Percentiles rank a stretch among this genome's conserved stretches.
phyloP scores from a whole-genome alignment of 2,329 filamentous ascomycete species.

The Delphinella strobiligena region DNA sequence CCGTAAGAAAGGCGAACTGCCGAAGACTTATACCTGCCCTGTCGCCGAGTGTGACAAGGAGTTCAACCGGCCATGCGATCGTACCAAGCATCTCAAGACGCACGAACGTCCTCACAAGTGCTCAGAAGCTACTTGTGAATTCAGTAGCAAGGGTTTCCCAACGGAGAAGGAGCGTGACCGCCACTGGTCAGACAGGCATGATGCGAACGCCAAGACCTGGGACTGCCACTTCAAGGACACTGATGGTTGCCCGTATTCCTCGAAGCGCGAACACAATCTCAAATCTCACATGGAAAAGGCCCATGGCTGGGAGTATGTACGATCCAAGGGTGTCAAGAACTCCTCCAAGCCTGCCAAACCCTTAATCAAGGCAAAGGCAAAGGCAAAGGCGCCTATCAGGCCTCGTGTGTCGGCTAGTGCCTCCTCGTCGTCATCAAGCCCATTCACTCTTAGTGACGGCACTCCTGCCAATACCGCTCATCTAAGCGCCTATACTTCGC shows the following conservation, averaged over 20 bases:
- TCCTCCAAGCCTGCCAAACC: conserved; percentile 33
- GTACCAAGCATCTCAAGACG: conserved; percentile 97
- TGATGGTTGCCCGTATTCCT: conserved; percentile 66
- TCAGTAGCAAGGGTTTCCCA: conserved; percentile 80
- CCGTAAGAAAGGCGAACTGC: conserved; percentile 73
- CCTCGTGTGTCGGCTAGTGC: conserved; percentile 52
- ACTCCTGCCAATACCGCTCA: conserved; percentile 25
- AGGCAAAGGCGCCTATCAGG: not conserved
- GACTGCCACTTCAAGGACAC: conserved; percentile 64
- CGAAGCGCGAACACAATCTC: conserved; percentile 92
- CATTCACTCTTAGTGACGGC: conserved; percentile 18
- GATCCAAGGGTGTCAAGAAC: conserved; percentile 54
- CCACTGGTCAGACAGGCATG: conserved; percentile 94
- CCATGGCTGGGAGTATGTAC: conserved; percentile 79
- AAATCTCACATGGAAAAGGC: conserved; percentile 99
- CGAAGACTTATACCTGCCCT: conserved; percentile 33
- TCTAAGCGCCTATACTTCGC: conserved; percentile 19
- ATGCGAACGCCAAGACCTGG: conserved; percentile 63
- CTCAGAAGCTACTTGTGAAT: conserved; percentile 70
- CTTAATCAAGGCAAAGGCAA: conserved; percentile 37
- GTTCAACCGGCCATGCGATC: conserved; percentile 92
- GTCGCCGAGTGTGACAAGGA: conserved; percentile 84
- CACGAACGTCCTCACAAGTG: conserved; percentile 97
- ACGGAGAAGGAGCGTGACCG: conserved; percentile 96
- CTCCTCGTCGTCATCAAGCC: conserved; percentile 31